These are phyloP conservation scores for Pseudopithomyces maydicus DNA, from an alignment of 2,329 filamentous ascomycete species.

Conservation along the genomic window DNA sequence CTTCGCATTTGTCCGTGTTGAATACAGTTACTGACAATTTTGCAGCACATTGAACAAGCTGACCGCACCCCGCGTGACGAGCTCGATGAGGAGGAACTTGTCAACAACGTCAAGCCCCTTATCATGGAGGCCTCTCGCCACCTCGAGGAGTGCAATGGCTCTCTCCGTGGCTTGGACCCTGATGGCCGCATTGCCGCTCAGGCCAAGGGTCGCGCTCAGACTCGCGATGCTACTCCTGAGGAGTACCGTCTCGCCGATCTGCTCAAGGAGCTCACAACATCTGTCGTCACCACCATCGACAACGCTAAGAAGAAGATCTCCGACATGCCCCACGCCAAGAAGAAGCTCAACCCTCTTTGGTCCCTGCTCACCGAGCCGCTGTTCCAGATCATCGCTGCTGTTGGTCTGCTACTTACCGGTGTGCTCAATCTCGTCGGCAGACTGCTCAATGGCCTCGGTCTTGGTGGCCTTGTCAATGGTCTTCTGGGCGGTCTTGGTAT, in stretches of 20 bases:
- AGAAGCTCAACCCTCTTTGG: conserved; percentile 88
- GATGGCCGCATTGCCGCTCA: conserved; percentile 84
- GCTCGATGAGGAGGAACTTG: conserved; percentile 86
- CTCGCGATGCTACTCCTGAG: conserved; percentile 78
- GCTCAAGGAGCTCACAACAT: conserved; percentile 83
- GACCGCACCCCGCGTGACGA: conserved; percentile 84
- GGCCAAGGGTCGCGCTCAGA: conserved; percentile 79
- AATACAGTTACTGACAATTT: conserved; percentile 28
- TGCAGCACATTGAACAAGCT: conserved; percentile 74
- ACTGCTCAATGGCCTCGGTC: conserved; percentile 78
- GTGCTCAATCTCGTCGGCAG: conserved; percentile 84
- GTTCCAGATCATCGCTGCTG: conserved; percentile 89
- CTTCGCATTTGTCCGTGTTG: neutral
- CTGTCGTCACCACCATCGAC: conserved; percentile 82
- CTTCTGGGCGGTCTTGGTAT: conserved; percentile 78
- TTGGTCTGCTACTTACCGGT: conserved; percentile 80
- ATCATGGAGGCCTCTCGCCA: conserved; percentile 86
- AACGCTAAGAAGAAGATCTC: conserved; percentile 86
- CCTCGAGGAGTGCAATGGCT: conserved; percentile 83
- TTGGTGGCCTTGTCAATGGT: conserved; percentile 80
- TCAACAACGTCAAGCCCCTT: conserved; percentile 83
- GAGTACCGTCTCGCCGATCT: conserved; percentile 84
- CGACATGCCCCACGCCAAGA: conserved; percentile 93
- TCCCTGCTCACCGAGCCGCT: conserved; percentile 80
- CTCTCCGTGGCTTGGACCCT: conserved; percentile 85